Conservation (phyloP, 2,329 filamentous ascomycete genomes). For the Diaporthe eres region DNA sequence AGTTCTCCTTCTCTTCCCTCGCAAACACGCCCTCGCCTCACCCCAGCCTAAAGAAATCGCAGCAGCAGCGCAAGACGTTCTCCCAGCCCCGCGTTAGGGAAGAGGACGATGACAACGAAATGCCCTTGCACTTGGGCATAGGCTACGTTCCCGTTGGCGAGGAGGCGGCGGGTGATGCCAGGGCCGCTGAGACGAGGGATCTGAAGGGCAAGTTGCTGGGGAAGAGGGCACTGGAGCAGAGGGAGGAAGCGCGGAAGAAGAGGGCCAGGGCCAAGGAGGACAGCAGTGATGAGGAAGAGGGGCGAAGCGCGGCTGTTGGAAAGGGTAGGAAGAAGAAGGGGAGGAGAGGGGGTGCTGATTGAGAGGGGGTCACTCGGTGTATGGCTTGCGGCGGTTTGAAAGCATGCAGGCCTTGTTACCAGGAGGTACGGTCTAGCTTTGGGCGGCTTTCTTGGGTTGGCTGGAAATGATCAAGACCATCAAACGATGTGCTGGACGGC, state of each 20-base stretch:
- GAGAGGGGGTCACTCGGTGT: not conserved
- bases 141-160: conserved; percentile 53
- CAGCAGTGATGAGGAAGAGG: conserved; percentile 52
- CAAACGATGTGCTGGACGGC: not conserved
- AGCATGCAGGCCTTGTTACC: not conserved
- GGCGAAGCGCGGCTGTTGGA: conserved; percentile 48
- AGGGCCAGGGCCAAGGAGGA: conserved; percentile 41
- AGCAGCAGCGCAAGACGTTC: conserved; percentile 4
- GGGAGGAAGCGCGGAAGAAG: conserved; percentile 41
- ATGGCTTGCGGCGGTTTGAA: not conserved
- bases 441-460: too few relatives aligned
- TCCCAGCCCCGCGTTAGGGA: conserved; percentile 39
- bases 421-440: not conserved
- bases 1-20: conserved; percentile 43
- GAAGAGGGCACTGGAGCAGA: conserved; percentile 38
- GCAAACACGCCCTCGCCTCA: conserved; percentile 21
- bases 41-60: not conserved
- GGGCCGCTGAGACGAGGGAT: conserved; percentile 47
- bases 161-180: conserved; percentile 44
- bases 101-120: conserved; percentile 46
- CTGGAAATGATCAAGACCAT: not conserved
- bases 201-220: conserved; percentile 52
- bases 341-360: not conserved
- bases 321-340: conserved; percentile 37
- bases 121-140: conserved; percentile 56